phyloP scores from a whole-genome alignment of 2,329 filamentous ascomycete species.

The Alternaria rosae region DNA sequence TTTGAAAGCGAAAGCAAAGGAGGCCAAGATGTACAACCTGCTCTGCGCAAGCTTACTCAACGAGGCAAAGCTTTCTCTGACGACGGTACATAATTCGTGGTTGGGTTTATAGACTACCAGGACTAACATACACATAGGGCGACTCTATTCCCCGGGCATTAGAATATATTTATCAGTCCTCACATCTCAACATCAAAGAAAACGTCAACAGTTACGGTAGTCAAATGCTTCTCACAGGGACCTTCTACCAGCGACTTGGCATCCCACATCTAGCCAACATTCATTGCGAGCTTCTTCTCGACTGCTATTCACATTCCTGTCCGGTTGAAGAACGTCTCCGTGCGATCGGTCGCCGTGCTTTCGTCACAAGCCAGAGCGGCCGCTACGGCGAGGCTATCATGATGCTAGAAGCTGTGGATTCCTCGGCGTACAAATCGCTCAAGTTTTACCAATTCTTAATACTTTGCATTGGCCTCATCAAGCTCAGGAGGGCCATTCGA shows the following conservation, averaged over 20 bases:
- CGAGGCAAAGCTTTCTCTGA: conserved; percentile 81
- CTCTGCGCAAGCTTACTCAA: conserved; percentile 84
- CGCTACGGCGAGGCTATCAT: conserved; percentile 73
- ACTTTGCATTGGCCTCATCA: conserved; percentile 71
- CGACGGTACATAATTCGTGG: conserved; percentile 65
- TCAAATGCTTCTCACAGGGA: conserved; percentile 74
- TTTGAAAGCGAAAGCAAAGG: conserved; percentile 83
- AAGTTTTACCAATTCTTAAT: conserved; percentile 79
- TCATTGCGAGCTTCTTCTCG: conserved; percentile 76
- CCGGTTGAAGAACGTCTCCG: conserved; percentile 82
- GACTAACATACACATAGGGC: conserved; percentile 52
- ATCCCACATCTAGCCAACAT: conserved; percentile 64
- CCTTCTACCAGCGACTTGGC: conserved; percentile 78
- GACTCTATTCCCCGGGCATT: conserved; percentile 68
- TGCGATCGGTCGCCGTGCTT: conserved; percentile 74
- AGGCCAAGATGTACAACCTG: conserved; percentile 84
- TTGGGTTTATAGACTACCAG: background rate
- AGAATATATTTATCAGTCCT: conserved; percentile 82
- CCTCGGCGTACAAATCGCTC: conserved; percentile 71
- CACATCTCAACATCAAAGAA: conserved; percentile 80
- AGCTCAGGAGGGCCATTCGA: conserved; percentile 69
- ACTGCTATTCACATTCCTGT: conserved; percentile 70
- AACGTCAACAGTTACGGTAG: conserved; percentile 77
- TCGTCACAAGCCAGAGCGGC: conserved; percentile 70
- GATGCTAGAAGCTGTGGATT: conserved; percentile 66